These are phyloP conservation scores for Clonostachys byssicola DNA, from an alignment of 2,329 filamentous ascomycete species.

Conservation along the genomic window DNA sequence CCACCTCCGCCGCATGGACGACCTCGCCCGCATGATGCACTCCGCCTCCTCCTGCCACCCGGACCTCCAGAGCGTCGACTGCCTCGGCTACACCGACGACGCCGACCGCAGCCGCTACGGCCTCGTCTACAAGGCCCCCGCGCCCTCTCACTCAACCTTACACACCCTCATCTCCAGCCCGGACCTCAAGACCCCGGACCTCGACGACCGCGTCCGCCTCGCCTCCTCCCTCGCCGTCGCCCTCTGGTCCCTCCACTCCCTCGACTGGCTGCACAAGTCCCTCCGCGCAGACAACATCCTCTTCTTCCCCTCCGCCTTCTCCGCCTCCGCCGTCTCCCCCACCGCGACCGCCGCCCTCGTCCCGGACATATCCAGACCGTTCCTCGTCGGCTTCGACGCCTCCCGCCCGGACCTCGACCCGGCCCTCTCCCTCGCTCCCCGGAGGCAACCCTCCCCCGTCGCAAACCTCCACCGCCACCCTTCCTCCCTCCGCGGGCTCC, in stretches of 20 bases:
- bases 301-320: conserved; percentile 43
- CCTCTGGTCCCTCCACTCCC: conserved; percentile 44
- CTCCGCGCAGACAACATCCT: conserved; percentile 48
- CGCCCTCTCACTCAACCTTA: conserved; percentile 28
- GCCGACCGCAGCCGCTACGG: conserved; percentile 29
- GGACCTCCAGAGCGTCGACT: conserved; percentile 41
- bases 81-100: conserved; percentile 41
- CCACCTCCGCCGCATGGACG: conserved; percentile 38
- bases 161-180: conserved; percentile 29
- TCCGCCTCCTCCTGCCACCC: conserved; percentile 36
- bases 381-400: conserved; percentile 50
- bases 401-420: conserved; percentile 45
- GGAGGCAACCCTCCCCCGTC: conserved; percentile 30
- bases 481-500: conserved; percentile 28
- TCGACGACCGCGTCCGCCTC: conserved; percentile 34
- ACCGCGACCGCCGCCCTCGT: conserved; percentile 24
- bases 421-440: conserved; percentile 39
- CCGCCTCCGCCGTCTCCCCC: conserved; percentile 17
- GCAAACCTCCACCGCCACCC: conserved; percentile 43
- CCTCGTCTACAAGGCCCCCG: conserved; percentile 33
- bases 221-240: conserved; percentile 36
- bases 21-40: conserved; percentile 41
- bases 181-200: conserved; percentile 36
- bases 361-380: conserved; percentile 35
- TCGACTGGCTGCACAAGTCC: conserved; percentile 54